A percentile compares a stretch with the other conserved stretches of the same genome.
Evolutionary conservation across 2,329 filamentous ascomycete species (phyloP).

Genomic region (Pestalotiopsis sp.): DNA sequence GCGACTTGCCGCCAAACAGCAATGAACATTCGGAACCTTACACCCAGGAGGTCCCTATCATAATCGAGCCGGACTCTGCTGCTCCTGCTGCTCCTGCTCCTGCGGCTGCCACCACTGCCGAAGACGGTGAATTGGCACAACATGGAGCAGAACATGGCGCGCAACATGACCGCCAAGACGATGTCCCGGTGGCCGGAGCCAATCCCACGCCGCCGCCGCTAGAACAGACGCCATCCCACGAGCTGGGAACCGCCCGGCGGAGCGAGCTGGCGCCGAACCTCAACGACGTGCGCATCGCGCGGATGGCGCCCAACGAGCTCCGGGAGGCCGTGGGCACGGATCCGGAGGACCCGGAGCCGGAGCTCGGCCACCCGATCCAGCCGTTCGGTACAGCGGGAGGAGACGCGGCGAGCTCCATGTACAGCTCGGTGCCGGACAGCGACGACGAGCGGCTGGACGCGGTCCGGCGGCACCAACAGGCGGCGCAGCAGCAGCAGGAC

Average conservation of each 20-base stretch:
- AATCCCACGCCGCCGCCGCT: too few relatives aligned
- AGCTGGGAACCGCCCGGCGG: not conserved
- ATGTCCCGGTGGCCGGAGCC: too few relatives aligned
- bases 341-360: not conserved
- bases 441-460: not conserved
- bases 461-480: not conserved
- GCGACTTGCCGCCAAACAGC: not conserved
- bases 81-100: too few relatives aligned
- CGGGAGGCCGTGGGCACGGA: not conserved
- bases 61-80: too few relatives aligned
- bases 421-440: not conserved
- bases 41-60: too few relatives aligned
- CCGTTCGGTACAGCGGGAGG: not conserved
- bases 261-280: not conserved
- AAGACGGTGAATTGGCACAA: too few relatives aligned
- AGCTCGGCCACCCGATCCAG: not conserved
- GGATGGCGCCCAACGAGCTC: not conserved
- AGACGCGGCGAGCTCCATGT: not conserved
- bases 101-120: too few relatives aligned
- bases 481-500: not conserved
- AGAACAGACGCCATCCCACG: not conserved
- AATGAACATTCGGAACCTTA: not conserved
- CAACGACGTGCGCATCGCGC: not conserved
- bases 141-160: too few relatives aligned
- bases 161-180: too few relatives aligned